Evolutionary conservation across 352 stramenopile species (phyloP).

Genomic region (Blastocystis sp.): DNA sequence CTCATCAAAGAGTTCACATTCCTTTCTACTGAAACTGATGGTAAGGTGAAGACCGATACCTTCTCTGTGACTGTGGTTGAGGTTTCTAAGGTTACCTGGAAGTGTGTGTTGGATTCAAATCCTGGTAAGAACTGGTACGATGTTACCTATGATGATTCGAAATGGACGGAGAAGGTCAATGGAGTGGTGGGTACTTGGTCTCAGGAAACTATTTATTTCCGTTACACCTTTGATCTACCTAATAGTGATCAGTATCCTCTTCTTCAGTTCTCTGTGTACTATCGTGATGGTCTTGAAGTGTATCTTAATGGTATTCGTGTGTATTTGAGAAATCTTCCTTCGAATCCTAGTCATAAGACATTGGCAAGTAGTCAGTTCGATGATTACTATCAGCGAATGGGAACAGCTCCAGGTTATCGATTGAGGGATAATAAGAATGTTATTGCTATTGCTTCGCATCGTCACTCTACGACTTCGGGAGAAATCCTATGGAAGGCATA

Average conservation of each 20-base stretch:
- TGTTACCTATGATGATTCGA: neutral
- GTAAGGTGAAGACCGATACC: neutral
- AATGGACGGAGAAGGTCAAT: neutral
- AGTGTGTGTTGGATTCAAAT: neutral
- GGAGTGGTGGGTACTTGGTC: neutral
- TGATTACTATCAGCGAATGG: neutral
- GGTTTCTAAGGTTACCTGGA: neutral
- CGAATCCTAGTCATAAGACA: neutral
- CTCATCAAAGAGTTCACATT: constrained; percentile 14
- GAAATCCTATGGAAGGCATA: neutral
- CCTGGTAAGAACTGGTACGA: neutral
- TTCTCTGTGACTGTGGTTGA: neutral
- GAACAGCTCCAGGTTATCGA: constrained; percentile 11
- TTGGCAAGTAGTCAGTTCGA: neutral
- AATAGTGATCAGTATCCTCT: neutral
- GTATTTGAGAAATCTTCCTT: constrained; percentile 7
- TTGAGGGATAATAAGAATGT: constrained; percentile 16
- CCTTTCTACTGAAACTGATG: neutral
- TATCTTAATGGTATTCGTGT: constrained; percentile 41
- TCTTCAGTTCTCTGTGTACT: constrained; percentile 6
- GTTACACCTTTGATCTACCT: neutral
- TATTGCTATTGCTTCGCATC: constrained; percentile 17
- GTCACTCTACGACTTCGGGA: neutral
- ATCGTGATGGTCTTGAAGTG: constrained; percentile 5
- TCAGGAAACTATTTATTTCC: neutral